Evolutionary conservation across 352 stramenopile genomes (phyloP).

Genomic region (Phytophthora sp.): DNA sequence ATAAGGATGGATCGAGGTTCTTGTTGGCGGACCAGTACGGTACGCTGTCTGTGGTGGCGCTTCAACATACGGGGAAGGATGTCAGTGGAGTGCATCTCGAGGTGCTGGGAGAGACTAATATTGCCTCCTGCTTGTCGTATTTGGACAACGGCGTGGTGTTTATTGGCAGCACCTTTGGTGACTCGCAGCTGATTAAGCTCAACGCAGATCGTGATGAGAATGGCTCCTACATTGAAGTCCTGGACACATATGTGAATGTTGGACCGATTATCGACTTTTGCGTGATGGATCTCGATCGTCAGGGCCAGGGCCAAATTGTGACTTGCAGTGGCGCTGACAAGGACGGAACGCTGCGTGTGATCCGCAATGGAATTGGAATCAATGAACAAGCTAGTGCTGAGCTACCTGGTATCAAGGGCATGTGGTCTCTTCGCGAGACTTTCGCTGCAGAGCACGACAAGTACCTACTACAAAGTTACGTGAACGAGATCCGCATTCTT

Average conservation of each 20-base stretch:
- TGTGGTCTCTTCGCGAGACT: constrained; percentile 94
- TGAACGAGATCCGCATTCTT: constrained; percentile 96
- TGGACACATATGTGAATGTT: constrained; percentile 98
- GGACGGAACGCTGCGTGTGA: constrained; percentile 96
- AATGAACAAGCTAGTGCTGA: constrained; percentile 96
- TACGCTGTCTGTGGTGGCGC: constrained; percentile 86
- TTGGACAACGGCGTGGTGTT: constrained; percentile 96
- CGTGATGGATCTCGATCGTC: constrained; percentile 94
- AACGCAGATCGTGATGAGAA: constrained; percentile 74
- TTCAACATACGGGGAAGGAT: constrained; percentile 78
- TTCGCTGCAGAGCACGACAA: constrained; percentile 92
- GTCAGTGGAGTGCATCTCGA: constrained; percentile 91
- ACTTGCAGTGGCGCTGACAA: constrained; percentile 96
- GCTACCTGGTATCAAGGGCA: constrained; percentile 97
- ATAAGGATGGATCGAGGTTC: constrained; percentile 90
- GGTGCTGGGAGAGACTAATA: constrained; percentile 93
- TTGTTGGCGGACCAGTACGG: constrained; percentile 92
- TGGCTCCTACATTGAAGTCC: constrained; percentile 91
- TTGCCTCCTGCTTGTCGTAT: constrained; percentile 92
- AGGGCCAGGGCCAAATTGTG: constrained; percentile 96
- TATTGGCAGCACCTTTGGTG: constrained; percentile 93
- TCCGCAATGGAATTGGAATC: constrained; percentile 99
- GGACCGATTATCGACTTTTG: constrained; percentile 99
- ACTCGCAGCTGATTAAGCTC: constrained; percentile 97
- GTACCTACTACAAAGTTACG: constrained; percentile 97